Base-by-base conservation (phyloP, 371 early-diverging fungal species). In the Mortierella sp. region DNA sequence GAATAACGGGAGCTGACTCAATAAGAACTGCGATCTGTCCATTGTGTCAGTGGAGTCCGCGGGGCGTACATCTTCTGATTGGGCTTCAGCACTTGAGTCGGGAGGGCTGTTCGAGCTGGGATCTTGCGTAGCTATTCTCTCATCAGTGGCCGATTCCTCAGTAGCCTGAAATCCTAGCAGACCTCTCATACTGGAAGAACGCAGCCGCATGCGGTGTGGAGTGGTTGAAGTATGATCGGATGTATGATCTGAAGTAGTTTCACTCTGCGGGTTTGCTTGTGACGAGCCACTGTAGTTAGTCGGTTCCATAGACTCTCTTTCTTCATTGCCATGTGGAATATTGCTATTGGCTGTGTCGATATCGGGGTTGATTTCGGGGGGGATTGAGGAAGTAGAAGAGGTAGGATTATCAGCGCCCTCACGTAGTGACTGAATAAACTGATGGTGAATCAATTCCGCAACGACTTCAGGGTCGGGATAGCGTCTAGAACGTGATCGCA, bases 1-100 rank as follows among this genome's bases (percentile, higher is more conserved):
- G 42, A 77, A 66, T 59, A 77, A 68, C 17, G 72, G 77, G 32
- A 77, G 65, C 23, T 77, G 77, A 28, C 54, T 74, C 55, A 68
- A 28, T 35, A 68, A 13, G 35, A 74, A 64, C 37, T 68, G 75
- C 0, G 75, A 40, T 61, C 75, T 43, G 9, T 74, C 75, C 40
- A 45, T 64, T 26, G 26, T 12, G 42, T 26, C 40, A 2, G 34
- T 42, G 23, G 51, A 9, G 42, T 40, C 32, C 55, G 64, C 1
- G 45, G 47, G 62, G 22, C 49, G 49, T 34, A 60, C 60, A 8
- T 15, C 26, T 23, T 55, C 70, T 37, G 70, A 0, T 2, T 7
- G 7, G 17, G 61, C 29, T 2, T 51, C 45, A 53, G 62, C 19
- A 15, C 35, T 31, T 8, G 45, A 0, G 8, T 60, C 60, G 12